Evolutionary conservation across 768 basidiomycete species (phyloP), one percentile per base, ranked within the genome.

Genomic region (Tulasnella sp.): DNA sequence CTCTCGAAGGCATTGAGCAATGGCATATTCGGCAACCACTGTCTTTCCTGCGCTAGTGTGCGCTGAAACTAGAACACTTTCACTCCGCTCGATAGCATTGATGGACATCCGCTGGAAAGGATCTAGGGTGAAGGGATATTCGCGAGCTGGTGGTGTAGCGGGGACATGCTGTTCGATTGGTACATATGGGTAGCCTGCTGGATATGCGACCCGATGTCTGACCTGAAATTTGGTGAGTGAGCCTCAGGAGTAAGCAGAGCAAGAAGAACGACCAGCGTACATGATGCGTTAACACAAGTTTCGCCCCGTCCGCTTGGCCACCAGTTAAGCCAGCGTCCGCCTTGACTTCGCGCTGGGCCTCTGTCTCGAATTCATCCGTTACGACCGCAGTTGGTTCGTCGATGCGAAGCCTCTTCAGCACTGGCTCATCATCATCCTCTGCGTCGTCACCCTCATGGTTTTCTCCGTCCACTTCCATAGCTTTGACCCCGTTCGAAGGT

Each of bases 31-130:
- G 67, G 97, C 97, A 78, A 99, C 97, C 78, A 99, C 97, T 1
- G 97, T 99, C 85, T 99, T 99, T 81, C 97, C 97, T 42, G 97
- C 97, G 84, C 94, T 96, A 6, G 97, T 99, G 85, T 99, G 97
- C 0, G 97, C 97, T 31, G 97, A 98, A 19, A 99, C 97, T 71
- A 99, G 86, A 5, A 99, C 97, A 80, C 93, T 95, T 85, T 99
- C 97, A 82, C 97, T 97, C 49, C 97, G 88, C 82, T 99, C 95
- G 71, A 99, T 99, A 49, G 95, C 96, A 78, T 93, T 88, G 9
- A 99, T 90, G 1, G 97, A 96, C 67, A 99, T 95, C 81, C 91
- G 88, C 81, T 99, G 97, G 85, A 99, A 99, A 22, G 97, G 97
- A 84, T 99, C 97, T 72, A 99, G 88, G 67, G 90, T 92, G 85